Percentiles rank a stretch among this genome's conserved stretches.
Evolutionary conservation across 2,329 filamentous ascomycete genomes (phyloP).

Genomic region (Fusarium sp.): DNA sequence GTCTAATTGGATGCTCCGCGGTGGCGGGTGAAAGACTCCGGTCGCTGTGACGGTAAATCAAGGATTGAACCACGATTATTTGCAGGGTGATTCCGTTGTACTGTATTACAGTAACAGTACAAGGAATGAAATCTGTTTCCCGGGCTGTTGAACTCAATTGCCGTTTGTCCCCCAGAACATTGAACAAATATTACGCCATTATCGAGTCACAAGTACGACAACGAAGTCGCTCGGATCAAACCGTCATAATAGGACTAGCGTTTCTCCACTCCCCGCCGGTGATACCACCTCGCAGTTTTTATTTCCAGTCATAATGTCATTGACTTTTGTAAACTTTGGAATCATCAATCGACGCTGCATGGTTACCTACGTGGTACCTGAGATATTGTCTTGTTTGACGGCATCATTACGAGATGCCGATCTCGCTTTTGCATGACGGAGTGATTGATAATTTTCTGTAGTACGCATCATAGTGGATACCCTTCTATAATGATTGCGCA

Average conservation of each 20-base stretch:
- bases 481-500: neutral
- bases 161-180: too few species aligned
- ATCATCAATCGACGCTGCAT: neutral
- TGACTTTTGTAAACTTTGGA: constrained; percentile 7
- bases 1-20: neutral
- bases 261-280: constrained; percentile 6
- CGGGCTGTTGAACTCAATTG: neutral
- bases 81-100: too few species aligned
- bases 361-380: too few species aligned
- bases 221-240: neutral
- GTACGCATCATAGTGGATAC: constrained; percentile 32
- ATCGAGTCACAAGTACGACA: constrained; percentile 23
- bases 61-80: too few species aligned
- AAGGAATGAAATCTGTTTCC: neutral
- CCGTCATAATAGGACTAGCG: neutral
- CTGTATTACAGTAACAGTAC: too few species aligned
- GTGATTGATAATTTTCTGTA: neutral
- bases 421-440: constrained; percentile 4
- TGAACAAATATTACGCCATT: constrained; percentile 27
- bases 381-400: constrained; percentile 4
- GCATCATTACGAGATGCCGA: constrained; percentile 14
- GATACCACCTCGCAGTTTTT: constrained; percentile 10
- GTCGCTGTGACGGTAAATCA: neutral
- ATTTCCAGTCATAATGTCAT: constrained; percentile 28
- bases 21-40: neutral